Evolutionary conservation across 2,329 filamentous ascomycete genomes (phyloP).

Genomic region (Verticillium nubilum): DNA sequence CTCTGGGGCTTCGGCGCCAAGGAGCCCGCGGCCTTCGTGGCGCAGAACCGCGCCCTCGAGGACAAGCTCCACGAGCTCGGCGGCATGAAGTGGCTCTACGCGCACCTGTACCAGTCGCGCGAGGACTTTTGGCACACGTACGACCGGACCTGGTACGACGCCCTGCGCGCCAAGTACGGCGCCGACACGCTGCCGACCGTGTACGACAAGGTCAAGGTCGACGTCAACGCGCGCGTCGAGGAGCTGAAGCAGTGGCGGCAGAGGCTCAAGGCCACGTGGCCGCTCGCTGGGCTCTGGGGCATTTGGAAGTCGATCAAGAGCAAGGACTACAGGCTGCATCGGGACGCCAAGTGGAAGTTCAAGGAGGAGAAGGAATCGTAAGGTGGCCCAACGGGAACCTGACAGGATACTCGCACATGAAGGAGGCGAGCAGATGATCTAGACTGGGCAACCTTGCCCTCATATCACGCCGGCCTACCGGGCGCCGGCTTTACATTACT

Average conservation of each 20-base stretch:
- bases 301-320: constrained; percentile 55
- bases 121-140: constrained; percentile 65
- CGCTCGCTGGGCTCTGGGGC: constrained; percentile 54
- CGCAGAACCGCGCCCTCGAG: constrained; percentile 67
- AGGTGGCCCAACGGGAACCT: background rate
- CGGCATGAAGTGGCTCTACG: constrained; percentile 84
- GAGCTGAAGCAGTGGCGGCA: constrained; percentile 31
- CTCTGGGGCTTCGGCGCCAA: constrained; percentile 74
- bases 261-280: constrained; percentile 43
- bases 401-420: background rate
- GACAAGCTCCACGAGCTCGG: constrained; percentile 61
- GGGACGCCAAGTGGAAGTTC: constrained; percentile 49
- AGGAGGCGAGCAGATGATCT: too few species aligned
- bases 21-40: constrained; percentile 53
- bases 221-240: constrained; percentile 36
- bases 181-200: constrained; percentile 59
- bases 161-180: constrained; percentile 55
- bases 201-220: constrained; percentile 64
- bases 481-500: too few species aligned
- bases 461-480: too few species aligned
- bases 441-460: too few species aligned
- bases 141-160: constrained; percentile 53
- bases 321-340: constrained; percentile 48
- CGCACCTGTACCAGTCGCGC: constrained; percentile 77
- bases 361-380: constrained; percentile 20